Percentiles rank a stretch among this genome's conserved stretches.
Evolutionary conservation across 2,329 filamentous ascomycete species (phyloP).

Genomic region (Aspergillus viridinutans): DNA sequence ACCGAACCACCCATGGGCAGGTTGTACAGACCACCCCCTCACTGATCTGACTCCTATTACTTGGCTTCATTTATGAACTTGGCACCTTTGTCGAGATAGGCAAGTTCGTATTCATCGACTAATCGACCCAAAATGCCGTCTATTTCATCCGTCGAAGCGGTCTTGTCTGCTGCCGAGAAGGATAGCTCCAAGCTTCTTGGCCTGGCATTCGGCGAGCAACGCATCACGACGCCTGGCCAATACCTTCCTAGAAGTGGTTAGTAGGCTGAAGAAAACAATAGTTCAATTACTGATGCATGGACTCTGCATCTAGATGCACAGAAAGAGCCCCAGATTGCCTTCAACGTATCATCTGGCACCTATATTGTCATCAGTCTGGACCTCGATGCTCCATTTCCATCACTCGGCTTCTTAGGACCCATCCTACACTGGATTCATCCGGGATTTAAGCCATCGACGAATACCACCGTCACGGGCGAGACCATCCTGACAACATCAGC

Average conservation of each 20-base stretch:
- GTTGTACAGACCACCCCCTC: neutral
- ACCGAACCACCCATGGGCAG: neutral
- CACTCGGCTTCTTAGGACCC: conserved; percentile 22
- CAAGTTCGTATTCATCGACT: neutral
- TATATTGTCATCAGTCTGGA: conserved; percentile 26
- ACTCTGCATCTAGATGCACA: conserved; percentile 15
- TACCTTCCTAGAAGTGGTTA: conserved; percentile 31
- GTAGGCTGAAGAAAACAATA: neutral
- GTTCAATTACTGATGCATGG: neutral
- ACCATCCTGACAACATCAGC: conserved; percentile 9
- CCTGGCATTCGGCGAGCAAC: conserved; percentile 24
- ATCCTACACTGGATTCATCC: conserved; percentile 33
- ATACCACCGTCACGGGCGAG: conserved; percentile 2
- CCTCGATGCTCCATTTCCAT: conserved; percentile 30
- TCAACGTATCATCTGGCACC: conserved; percentile 14
- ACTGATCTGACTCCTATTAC: neutral
- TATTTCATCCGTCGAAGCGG: neutral
- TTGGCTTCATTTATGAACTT: neutral
- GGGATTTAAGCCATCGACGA: conserved; percentile 13
- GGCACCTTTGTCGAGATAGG: neutral
- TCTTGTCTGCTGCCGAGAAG: conserved; percentile 23
- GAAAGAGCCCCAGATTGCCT: conserved; percentile 15
- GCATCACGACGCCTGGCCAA: conserved; percentile 25
- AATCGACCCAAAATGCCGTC: neutral
- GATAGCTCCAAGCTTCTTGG: conserved; percentile 32